These are phyloP conservation scores for Thelonectria blattea DNA, from an alignment of 2,329 filamentous ascomycete genomes.

Conservation along the genomic window DNA sequence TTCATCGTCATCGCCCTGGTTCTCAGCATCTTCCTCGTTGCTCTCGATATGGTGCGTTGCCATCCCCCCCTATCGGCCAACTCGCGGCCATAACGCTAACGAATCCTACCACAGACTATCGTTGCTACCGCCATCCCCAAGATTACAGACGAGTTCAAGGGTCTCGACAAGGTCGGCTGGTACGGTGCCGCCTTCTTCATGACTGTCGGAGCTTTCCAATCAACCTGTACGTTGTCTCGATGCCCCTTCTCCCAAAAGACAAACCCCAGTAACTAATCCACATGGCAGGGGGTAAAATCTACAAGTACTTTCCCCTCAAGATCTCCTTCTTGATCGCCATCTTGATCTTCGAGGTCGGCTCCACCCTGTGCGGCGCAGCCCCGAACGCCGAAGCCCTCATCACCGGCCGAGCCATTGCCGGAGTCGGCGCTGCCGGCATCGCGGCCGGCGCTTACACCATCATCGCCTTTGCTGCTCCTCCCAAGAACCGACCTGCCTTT, in stretches of 20 bases:
- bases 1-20: conserved; percentile 55
- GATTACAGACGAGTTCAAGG: conserved; percentile 59
- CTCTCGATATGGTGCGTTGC: conserved; percentile 52
- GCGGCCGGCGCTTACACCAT: conserved; percentile 57
- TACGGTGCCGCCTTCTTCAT: conserved; percentile 64
- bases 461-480: conserved; percentile 51
- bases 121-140: conserved; percentile 63
- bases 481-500: conserved; percentile 44
- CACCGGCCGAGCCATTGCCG: conserved; percentile 57
- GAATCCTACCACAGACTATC: conserved; percentile 50
- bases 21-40: conserved; percentile 56
- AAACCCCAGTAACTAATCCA: conserved; percentile 22
- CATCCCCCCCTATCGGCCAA: not conserved
- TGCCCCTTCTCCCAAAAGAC: not conserved
- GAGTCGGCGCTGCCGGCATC: conserved; percentile 56
- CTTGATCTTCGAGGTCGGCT: conserved; percentile 60
- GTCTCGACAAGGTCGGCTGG: conserved; percentile 62
- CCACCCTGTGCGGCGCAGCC: conserved; percentile 55
- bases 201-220: conserved; percentile 53
- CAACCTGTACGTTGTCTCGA: conserved; percentile 44
- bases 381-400: conserved; percentile 56
- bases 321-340: conserved; percentile 56
- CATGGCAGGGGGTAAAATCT: conserved; percentile 51
- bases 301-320: conserved; percentile 60
- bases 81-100: conserved; percentile 10